Conservation (phyloP, 148 eudicot genomes). For the Drosera capensis region DNA sequence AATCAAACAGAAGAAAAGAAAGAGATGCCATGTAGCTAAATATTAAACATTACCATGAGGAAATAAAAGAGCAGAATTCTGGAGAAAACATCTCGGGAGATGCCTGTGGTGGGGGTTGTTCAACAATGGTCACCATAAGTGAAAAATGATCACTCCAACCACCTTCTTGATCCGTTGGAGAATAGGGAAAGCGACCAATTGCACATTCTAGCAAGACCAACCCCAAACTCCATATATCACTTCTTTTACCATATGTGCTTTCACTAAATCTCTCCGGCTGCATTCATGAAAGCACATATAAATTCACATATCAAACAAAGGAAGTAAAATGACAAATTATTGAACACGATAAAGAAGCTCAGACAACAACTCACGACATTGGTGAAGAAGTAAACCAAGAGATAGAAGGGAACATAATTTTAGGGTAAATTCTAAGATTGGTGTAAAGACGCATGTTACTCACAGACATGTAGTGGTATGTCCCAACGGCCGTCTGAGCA, state of each 20-base stretch:
- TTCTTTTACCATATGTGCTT: constrained; percentile 42
- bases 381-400: no score
- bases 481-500: constrained; percentile 85
- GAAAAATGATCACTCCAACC: constrained; percentile 55
- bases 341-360: background rate
- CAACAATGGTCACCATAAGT: constrained; percentile 76
- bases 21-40: no score
- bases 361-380: no score
- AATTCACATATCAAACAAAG: background rate
- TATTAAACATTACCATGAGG: constrained; percentile 89
- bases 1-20: no score
- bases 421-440: no score
- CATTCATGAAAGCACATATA: background rate
- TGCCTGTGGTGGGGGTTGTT: constrained; percentile 69
- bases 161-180: constrained; percentile 46
- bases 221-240: constrained; percentile 98
- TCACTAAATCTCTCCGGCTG: constrained; percentile 93
- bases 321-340: background rate
- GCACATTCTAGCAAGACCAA: constrained; percentile 91
- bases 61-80: constrained; percentile 87
- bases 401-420: no score
- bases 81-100: constrained; percentile 67
- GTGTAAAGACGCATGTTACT: no score
- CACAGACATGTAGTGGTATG: constrained; percentile 93
- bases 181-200: constrained; percentile 65